Conservation (phyloP, 331 rosid species). For the Saraca asoca region DNA sequence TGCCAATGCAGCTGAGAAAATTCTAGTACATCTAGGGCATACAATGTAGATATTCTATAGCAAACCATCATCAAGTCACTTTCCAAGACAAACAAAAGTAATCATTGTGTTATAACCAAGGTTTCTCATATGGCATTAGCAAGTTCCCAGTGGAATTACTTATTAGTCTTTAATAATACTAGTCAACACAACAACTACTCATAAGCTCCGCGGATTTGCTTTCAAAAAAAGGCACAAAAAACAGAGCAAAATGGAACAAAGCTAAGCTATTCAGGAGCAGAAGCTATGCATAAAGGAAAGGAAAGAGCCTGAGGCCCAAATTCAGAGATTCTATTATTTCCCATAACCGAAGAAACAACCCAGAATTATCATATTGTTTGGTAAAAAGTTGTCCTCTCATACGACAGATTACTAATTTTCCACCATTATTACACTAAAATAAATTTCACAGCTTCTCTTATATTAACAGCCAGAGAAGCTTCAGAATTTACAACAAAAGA, state of each 20-base stretch:
- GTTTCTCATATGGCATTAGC: not conserved
- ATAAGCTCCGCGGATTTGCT: not conserved
- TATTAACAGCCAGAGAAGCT: not conserved
- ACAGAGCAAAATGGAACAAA: conserved; percentile 7
- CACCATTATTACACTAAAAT: too few relatives aligned
- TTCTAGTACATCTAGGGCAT: not conserved
- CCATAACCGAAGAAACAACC: too few relatives aligned
- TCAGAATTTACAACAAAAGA: not conserved
- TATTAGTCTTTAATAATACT: not conserved
- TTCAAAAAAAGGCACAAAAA: not conserved
- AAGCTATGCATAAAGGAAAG: not conserved
- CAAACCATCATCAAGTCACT: not conserved
- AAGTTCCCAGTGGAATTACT: not conserved
- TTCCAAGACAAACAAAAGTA: not conserved
- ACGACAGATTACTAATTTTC: too few relatives aligned
- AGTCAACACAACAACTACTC: not conserved
- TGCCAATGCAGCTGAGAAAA: not conserved
- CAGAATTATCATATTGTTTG: too few relatives aligned
- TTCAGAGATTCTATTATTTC: not conserved
- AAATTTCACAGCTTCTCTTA: too few relatives aligned
- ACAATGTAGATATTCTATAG: not conserved
- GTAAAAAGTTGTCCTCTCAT: too few relatives aligned
- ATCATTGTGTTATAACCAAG: not conserved
- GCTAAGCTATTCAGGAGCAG: not conserved
- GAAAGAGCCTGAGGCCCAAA: not conserved